Conservation (phyloP, 495 filamentous ascomycete species). For the Umbilicaria muhlenbergii region DNA sequence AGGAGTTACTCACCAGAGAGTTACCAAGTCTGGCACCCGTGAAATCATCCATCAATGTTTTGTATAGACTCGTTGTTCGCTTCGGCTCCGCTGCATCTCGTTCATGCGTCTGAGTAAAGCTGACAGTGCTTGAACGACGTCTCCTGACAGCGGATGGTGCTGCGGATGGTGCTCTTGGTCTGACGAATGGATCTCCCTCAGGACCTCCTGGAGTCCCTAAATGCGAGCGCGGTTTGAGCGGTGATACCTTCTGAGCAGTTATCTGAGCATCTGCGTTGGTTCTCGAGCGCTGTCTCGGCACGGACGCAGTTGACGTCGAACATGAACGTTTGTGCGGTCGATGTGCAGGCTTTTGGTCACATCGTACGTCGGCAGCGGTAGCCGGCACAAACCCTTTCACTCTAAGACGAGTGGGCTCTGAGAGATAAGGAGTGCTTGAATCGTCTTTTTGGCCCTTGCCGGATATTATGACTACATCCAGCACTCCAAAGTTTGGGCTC, state of each 20-base stretch:
- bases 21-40: no score
- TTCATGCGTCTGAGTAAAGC: neutral
- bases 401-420: conserved; percentile 3
- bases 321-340: neutral
- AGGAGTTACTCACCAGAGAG: no score
- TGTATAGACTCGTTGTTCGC: neutral
- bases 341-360: neutral
- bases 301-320: no score
- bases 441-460: conserved; percentile 18
- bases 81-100: neutral
- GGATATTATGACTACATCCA: conserved; percentile 25
- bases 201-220: no score
- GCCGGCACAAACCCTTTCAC: conserved; percentile 11
- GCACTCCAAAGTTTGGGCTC: conserved; percentile 18
- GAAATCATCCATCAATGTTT: no score
- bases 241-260: no score
- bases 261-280: no score
- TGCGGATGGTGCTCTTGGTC: no score
- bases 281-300: no score
- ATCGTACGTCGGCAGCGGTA: neutral
- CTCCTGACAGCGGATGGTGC: neutral
- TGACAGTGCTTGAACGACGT: conserved; percentile 1
- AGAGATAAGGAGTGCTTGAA: conserved; percentile 10
- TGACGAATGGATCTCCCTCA: no score
- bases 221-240: no score